Evolutionary conservation across 1,284 basidiomycete species (phyloP), one percentile per base, ranked within the genome.

Genomic region (Cutaneotrichosporon cyanovorans): DNA sequence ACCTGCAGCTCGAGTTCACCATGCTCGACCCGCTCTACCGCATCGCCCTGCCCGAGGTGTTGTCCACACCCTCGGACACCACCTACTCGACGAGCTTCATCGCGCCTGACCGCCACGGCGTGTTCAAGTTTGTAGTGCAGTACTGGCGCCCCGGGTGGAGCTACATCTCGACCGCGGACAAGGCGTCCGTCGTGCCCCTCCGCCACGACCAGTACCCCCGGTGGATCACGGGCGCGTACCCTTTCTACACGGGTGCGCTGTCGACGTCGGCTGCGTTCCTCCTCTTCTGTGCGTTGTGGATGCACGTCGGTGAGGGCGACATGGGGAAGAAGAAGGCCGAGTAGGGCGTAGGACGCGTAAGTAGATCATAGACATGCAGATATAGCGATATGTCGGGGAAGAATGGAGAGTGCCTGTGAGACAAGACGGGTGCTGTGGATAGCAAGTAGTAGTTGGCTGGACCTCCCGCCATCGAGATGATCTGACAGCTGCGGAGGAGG

Each of bases 11-110:
- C 43, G 90, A 93, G 59, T 95, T 97, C 68, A 90, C 87, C 22
- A 98, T 98, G 93, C 81, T 98, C 35, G 95, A 98, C 70, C 93
- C 91, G 1, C 87, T 92, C 68, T 74, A 93, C 51, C 85, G 90
- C 25, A 87, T 82, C 9, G 72, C 81, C 4, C 76, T 95, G 8
- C 73, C 67, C 10, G 76, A 83, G 10, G 77, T 59, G 34, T 33
- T 37, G 7, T 33, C 54, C 25, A 40, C 55, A n/a, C 46, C 60
- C 18, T 42, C 37, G 12, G 39, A 20, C 2, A 61, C 67, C 23
- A 78, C 78, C 53, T 96, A 91, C 73, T 76, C 78, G 10, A 78
- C 83, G 4, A 79, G 78, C 2, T 92, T 98, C 79, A 80, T 81
- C 35, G 82, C 84, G 3, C 93, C 93, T 3, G 93, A 97, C 72